Conservation (phyloP, 2,329 filamentous ascomycete genomes). For the Aspergillus sp. region DNA sequence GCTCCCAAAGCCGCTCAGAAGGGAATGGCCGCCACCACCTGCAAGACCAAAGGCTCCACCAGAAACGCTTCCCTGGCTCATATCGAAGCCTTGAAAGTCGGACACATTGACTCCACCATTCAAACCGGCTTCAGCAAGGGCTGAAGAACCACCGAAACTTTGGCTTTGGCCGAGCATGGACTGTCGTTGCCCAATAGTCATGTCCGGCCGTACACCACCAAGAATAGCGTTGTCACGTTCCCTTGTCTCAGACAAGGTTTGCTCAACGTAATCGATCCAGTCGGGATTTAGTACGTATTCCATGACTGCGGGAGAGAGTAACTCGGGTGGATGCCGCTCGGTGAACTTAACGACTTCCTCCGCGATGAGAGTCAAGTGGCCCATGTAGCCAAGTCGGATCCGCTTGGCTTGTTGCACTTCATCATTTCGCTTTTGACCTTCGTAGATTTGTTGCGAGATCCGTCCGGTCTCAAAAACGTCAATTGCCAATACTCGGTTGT, state of each 20-base stretch:
- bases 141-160: constrained; percentile 56
- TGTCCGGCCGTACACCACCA: constrained; percentile 86
- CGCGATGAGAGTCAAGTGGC: constrained; percentile 90
- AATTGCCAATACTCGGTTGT: constrained; percentile 80
- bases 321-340: constrained; percentile 82
- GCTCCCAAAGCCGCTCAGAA: constrained; percentile 87
- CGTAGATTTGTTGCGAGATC: constrained; percentile 84
- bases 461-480: constrained; percentile 88
- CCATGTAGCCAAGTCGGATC: constrained; percentile 97
- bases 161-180: constrained; percentile 56
- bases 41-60: constrained; percentile 67
- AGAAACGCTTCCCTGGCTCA: constrained; percentile 59
- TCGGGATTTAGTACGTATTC: constrained; percentile 82
- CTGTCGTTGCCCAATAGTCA: constrained; percentile 71
- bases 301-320: constrained; percentile 74
- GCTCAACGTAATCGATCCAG: constrained; percentile 93
- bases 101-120: constrained; percentile 54
- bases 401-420: constrained; percentile 74
- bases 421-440: constrained; percentile 81
- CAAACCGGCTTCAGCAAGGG: constrained; percentile 72
- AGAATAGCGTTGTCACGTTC: constrained; percentile 98
- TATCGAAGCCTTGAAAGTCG: constrained; percentile 57
- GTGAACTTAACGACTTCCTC: constrained; percentile 99
- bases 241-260: constrained; percentile 82
- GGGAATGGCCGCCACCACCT: constrained; percentile 48